Evolutionary conservation across 2,329 filamentous ascomycete genomes (phyloP).

Genomic region (Pezicula radicicola): DNA sequence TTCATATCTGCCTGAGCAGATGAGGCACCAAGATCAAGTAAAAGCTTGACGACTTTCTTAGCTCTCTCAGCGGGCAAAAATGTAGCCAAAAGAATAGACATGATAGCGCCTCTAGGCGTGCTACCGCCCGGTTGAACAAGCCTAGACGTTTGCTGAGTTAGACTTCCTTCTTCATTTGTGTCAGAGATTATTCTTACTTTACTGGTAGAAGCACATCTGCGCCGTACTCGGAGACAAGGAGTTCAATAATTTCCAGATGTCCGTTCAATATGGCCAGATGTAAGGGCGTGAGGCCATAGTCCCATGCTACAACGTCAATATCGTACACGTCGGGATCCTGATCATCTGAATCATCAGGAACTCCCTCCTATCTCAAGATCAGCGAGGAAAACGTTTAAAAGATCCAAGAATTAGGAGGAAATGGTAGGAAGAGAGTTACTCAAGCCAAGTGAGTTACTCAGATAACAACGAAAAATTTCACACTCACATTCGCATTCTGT

Average conservation of each 20-base stretch:
- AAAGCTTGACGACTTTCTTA: conserved; percentile 58
- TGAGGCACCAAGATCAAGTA: conserved; percentile 70
- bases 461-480: conserved; percentile 56
- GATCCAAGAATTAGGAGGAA: neutral
- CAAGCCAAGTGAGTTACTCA: no score
- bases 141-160: conserved; percentile 4
- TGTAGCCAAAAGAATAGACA: conserved; percentile 68
- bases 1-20: conserved; percentile 68
- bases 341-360: conserved; percentile 55
- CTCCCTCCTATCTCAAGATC: conserved; percentile 32
- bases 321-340: conserved; percentile 75
- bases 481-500: conserved; percentile 41
- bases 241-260: conserved; percentile 64
- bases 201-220: conserved; percentile 74
- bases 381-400: neutral
- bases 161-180: no score
- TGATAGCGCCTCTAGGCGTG: conserved; percentile 53
- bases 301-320: conserved; percentile 77
- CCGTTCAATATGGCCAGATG: conserved; percentile 77
- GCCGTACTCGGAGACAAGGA: conserved; percentile 71
- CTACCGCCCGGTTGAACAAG: conserved; percentile 24
- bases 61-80: conserved; percentile 61
- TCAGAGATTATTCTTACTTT: conserved; percentile 47
- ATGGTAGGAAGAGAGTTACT: conserved; percentile 24
- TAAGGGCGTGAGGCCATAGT: conserved; percentile 68